Percentiles rank a stretch among this genome's conserved stretches.
Conservation (phyloP, 371 early-diverging fungal species). For the Quaeritorhiza haematococci region DNA sequence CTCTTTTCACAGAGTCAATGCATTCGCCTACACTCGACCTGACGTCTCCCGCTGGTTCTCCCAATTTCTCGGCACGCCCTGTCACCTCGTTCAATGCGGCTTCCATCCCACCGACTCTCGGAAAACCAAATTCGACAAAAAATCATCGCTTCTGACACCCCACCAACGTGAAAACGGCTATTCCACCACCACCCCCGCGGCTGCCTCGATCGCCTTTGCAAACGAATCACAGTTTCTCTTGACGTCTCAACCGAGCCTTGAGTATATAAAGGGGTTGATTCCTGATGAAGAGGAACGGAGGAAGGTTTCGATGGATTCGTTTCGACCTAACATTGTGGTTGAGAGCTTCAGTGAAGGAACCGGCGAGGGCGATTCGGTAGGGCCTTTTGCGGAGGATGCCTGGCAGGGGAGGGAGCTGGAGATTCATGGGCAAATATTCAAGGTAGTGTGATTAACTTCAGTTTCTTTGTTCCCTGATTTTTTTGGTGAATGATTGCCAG, state of each 20-base stretch:
- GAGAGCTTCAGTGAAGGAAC: no score
- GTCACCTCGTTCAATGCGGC: slow-evolving; percentile 38
- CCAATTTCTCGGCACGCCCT: slow-evolving; percentile 45
- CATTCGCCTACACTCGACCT: slow-evolving; percentile 6
- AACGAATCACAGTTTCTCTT: slow-evolving; percentile 63
- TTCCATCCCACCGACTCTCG: slow-evolving; percentile 23
- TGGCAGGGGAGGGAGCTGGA: slow-evolving; percentile 36
- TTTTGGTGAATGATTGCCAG: not conserved
- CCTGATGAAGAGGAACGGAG: slow-evolving; percentile 7
- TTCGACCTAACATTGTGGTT: slow-evolving; percentile 59
- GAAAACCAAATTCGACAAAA: not conserved
- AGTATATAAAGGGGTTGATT: slow-evolving; percentile 42
- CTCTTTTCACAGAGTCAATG: not conserved
- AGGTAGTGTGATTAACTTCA: slow-evolving; percentile 23
- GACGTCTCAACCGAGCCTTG: slow-evolving; percentile 48
- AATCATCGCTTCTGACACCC: no score
- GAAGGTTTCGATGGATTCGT: slow-evolving; percentile 29
- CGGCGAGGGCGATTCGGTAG: not conserved
- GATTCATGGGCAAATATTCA: slow-evolving; percentile 39
- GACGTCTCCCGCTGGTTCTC: slow-evolving; percentile 46
- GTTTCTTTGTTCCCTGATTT: not conserved
- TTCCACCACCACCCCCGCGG: slow-evolving; percentile 29
- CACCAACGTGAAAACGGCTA: slow-evolving; percentile 8
- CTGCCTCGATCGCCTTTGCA: slow-evolving; percentile 41
- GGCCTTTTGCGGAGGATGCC: slow-evolving; percentile 54